A percentile compares a stretch with the other conserved stretches of the same genome.
Evolutionary conservation across 2,329 filamentous ascomycete genomes (phyloP).

Genomic region (Fusarium sterilihyphosum): DNA sequence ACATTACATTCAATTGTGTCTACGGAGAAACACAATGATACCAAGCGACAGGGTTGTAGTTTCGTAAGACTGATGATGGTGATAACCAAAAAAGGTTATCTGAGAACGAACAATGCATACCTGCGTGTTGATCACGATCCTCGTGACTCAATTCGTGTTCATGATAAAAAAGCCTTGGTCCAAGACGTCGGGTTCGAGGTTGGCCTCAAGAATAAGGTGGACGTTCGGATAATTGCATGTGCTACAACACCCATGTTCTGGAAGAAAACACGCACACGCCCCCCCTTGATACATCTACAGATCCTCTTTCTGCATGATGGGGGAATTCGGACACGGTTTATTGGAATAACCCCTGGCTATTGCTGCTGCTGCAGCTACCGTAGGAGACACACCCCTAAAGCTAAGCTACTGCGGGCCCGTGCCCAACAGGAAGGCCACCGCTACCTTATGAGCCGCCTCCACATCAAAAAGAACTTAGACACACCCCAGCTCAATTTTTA

Average conservation of each 20-base stretch:
- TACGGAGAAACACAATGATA: slow-evolving; percentile 13
- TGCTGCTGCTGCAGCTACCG: neutral
- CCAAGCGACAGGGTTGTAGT: neutral
- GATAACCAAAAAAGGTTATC: slow-evolving; percentile 4
- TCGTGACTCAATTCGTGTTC: slow-evolving; percentile 25
- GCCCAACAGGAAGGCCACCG: neutral
- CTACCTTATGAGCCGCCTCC: slow-evolving; percentile 13
- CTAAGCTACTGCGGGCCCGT: slow-evolving; percentile 15
- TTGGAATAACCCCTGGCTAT: slow-evolving; percentile 36
- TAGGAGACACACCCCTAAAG: slow-evolving; percentile 14
- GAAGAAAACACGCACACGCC: slow-evolving; percentile 15
- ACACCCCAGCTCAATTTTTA: slow-evolving; percentile 7
- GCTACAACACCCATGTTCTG: slow-evolving; percentile 13
- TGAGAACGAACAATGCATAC: slow-evolving; percentile 14
- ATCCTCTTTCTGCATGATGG: slow-evolving; percentile 22
- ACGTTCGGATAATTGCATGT: slow-evolving; percentile 26
- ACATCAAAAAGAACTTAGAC: slow-evolving; percentile 1
- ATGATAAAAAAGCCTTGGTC: neutral
- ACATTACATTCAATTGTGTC: neutral
- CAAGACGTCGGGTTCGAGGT: neutral
- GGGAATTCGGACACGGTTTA: slow-evolving; percentile 20
- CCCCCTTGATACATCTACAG: neutral
- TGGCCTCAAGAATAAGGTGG: slow-evolving; percentile 29
- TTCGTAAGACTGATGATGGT: neutral
- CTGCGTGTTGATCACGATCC: slow-evolving; percentile 22